A percentile compares a stretch with the other conserved stretches of the same genome.
phyloP scores from a whole-genome alignment of 108 stramenopile species.

The Cylindrotheca fusiformis region DNA sequence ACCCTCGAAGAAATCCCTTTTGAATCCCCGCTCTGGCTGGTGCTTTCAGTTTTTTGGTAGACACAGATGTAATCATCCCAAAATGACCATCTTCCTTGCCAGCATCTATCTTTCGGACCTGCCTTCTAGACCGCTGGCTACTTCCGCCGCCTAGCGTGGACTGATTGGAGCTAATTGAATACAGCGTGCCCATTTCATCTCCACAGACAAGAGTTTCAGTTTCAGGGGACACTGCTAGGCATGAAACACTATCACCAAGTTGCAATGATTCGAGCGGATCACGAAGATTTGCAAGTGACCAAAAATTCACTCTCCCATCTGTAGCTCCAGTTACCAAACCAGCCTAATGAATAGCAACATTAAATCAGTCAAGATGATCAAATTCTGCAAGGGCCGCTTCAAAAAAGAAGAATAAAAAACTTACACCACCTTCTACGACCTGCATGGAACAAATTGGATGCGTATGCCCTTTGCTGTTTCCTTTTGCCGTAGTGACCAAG shows the following conservation, averaged over 20 bases:
- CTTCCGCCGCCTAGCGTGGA: slow-evolving; percentile 32
- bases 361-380: background rate
- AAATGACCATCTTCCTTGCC: slow-evolving; percentile 59
- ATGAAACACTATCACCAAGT: slow-evolving; percentile 75
- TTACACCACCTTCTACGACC: slow-evolving; percentile 66
- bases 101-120: slow-evolving; percentile 47
- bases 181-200: slow-evolving; percentile 70
- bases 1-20: slow-evolving; percentile 74
- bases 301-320: slow-evolving; percentile 81
- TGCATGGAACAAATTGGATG: slow-evolving; percentile 69
- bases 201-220: slow-evolving; percentile 68
- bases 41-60: slow-evolving; percentile 47
- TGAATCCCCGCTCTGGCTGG: slow-evolving; percentile 44
- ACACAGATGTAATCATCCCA: slow-evolving; percentile 75
- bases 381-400: background rate
- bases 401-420: slow-evolving; percentile 9
- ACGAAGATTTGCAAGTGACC: slow-evolving; percentile 79
- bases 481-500: slow-evolving; percentile 25
- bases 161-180: slow-evolving; percentile 48
- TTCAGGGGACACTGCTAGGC: slow-evolving; percentile 66
- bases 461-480: slow-evolving; percentile 60
- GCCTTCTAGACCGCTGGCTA: slow-evolving; percentile 52
- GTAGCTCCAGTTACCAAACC: slow-evolving; percentile 70
- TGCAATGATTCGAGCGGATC: slow-evolving; percentile 73
- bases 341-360: slow-evolving; percentile 30